A percentile compares a stretch with the other conserved stretches of the same genome.
Conservation (phyloP, 2,329 filamentous ascomycete species). For the Phialophora tarda region DNA sequence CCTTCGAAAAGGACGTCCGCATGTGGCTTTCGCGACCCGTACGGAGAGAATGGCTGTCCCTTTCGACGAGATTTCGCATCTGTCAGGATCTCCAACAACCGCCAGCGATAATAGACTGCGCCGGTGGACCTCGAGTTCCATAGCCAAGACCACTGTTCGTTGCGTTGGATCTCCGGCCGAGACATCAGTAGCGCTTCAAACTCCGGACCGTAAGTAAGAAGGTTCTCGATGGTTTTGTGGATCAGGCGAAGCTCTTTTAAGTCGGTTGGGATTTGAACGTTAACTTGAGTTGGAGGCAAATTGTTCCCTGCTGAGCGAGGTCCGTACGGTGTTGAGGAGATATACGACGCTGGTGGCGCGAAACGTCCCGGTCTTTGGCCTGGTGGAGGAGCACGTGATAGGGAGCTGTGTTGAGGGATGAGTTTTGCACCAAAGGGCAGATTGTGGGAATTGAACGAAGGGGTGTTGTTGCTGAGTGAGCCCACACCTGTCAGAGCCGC, state of each 20-base stretch:
- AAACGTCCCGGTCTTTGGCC: slow-evolving; percentile 66
- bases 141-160: slow-evolving; percentile 92
- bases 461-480: slow-evolving; percentile 54
- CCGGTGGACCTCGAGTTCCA: slow-evolving; percentile 82
- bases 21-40: slow-evolving; percentile 41
- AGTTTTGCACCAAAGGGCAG: slow-evolving; percentile 80
- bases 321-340: slow-evolving; percentile 48
- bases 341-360: slow-evolving; percentile 77
- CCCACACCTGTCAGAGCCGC: slow-evolving; percentile 65
- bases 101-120: slow-evolving; percentile 91
- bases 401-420: slow-evolving; percentile 58
- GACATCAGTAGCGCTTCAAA: slow-evolving; percentile 94
- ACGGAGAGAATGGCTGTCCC: slow-evolving; percentile 24
- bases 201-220: slow-evolving; percentile 80
- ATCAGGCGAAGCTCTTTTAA: slow-evolving; percentile 81
- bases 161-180: slow-evolving; percentile 77
- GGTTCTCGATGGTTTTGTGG: slow-evolving; percentile 81
- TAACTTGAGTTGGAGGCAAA: slow-evolving; percentile 61
- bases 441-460: slow-evolving; percentile 52
- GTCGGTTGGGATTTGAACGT: slow-evolving; percentile 76
- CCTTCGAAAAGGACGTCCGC: slow-evolving; percentile 71
- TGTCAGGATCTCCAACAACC: slow-evolving; percentile 84
- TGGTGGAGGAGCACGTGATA: slow-evolving; percentile 56
- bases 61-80: slow-evolving; percentile 53
- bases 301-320: slow-evolving; percentile 47